Evolutionary conservation across 2,329 filamentous ascomycete species (phyloP), one percentile per base, ranked within the genome.

Genomic region (Aspergillus felis): DNA sequence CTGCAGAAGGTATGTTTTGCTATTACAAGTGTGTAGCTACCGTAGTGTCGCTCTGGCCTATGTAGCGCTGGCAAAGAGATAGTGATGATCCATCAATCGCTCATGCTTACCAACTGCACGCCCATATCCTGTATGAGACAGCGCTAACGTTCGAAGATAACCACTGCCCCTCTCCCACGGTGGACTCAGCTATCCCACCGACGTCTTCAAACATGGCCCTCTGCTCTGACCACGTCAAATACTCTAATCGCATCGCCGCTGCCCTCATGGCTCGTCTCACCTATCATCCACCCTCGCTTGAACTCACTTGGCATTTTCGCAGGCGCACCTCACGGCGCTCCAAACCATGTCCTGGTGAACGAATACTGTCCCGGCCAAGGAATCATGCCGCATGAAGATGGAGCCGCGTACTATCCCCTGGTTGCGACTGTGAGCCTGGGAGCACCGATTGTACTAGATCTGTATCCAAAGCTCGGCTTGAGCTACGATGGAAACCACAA

Each of bases 311-410:
- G 74, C 3, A 75, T 87, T 12, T 88, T 87, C 68, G 60, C 71
- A 2, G 71, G 79, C 22, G 90, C 92, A 52, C 90, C 90, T 4
- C 92, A 97, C 69, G 67, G 78, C 20, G 81, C 79, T 3, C 91
- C 93, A 2, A 99, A 97, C 67, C 94, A 97, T 75, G 91, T 96
- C 49, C 81, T 97, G 41, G 86, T 97, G 65, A 99, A 99, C 69
- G 92, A 97, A 73, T 99, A 97, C 73, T 81, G 82, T 1, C 86
- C 90, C 0, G 91, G 90, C 1, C 85, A 96, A 61, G 93, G 93
- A n/a, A 97, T 97, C 64, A 96, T 97, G 90, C 87, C 92, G 50
- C 93, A 97, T 73, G 94, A 97, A 80, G 93, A 99, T 72, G 94
- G 93, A 1, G 78, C 84, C 8, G 91, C 93, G 9, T 99, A 99